phyloP scores from a whole-genome alignment of 2,329 filamentous ascomycete species.

The Keithomyces neogunnii region DNA sequence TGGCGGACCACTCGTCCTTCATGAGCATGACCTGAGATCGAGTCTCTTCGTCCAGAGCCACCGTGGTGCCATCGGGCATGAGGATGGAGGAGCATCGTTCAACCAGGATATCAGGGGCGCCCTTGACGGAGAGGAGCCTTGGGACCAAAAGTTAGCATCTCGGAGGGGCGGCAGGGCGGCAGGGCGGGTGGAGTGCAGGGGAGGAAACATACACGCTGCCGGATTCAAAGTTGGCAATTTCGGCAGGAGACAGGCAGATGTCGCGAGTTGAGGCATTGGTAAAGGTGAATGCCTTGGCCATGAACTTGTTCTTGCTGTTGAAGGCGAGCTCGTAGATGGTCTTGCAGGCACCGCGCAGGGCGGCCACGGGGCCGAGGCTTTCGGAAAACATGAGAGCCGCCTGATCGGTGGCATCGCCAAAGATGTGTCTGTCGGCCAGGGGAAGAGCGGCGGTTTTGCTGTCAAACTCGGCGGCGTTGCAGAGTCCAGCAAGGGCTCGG shows the following conservation, averaged over 20 bases:
- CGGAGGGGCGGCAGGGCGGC: too few relatives aligned
- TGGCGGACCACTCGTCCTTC: slow-evolving; percentile 60
- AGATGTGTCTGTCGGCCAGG: slow-evolving; percentile 53
- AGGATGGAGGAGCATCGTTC: slow-evolving; percentile 51
- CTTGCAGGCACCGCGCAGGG: slow-evolving; percentile 54
- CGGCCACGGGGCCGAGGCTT: slow-evolving; percentile 40
- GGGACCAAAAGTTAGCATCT: background rate
- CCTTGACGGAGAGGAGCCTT: slow-evolving; percentile 65
- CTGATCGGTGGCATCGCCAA: slow-evolving; percentile 70
- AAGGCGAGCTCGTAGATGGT: slow-evolving; percentile 60
- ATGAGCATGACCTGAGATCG: slow-evolving; percentile 42
- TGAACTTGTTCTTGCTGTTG: slow-evolving; percentile 80
- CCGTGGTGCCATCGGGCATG: slow-evolving; percentile 43
- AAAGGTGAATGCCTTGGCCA: slow-evolving; percentile 54
- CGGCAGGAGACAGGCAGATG: slow-evolving; percentile 28
- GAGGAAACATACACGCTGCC: slow-evolving; percentile 25
- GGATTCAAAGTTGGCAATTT: slow-evolving; percentile 24
- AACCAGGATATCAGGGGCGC: slow-evolving; percentile 67
- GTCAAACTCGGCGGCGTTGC: slow-evolving; percentile 71
- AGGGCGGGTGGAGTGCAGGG: too few relatives aligned
- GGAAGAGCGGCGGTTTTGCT: slow-evolving; percentile 51
- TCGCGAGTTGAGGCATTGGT: slow-evolving; percentile 20
- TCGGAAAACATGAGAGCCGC: slow-evolving; percentile 67
- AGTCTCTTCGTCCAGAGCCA: slow-evolving; percentile 37
- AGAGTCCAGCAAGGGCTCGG: slow-evolving; percentile 54